phyloP scores from a whole-genome alignment of 352 stramenopile genomes.

The Phytophthora niederhauseri region DNA sequence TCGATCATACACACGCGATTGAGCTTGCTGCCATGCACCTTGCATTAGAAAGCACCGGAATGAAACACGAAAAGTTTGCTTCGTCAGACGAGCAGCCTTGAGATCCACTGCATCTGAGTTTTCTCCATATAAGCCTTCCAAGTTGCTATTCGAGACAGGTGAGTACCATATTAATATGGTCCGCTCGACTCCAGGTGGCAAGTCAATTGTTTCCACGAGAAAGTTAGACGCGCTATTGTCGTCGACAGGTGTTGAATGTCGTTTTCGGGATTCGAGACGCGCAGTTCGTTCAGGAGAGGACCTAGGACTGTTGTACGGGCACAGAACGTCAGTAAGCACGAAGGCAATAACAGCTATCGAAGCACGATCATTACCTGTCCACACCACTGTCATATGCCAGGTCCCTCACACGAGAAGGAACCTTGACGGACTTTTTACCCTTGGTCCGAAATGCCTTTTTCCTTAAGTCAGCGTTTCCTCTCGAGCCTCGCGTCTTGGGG shows the following conservation, averaged over 20 bases:
- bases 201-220: slow-evolving; percentile 86
- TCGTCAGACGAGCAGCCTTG: slow-evolving; percentile 82
- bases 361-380: slow-evolving; percentile 59
- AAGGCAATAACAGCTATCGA: not conserved
- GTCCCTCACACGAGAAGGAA: slow-evolving; percentile 61
- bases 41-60: slow-evolving; percentile 90
- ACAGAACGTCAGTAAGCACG: not conserved
- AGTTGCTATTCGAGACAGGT: slow-evolving; percentile 46
- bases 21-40: slow-evolving; percentile 85
- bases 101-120: slow-evolving; percentile 70
- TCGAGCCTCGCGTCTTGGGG: slow-evolving; percentile 52
- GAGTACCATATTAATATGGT: slow-evolving; percentile 92
- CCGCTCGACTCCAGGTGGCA: slow-evolving; percentile 84
- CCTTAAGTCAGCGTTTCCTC: slow-evolving; percentile 42
- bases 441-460: slow-evolving; percentile 63
- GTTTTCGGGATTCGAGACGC: slow-evolving; percentile 53
- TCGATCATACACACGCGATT: slow-evolving; percentile 86
- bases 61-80: slow-evolving; percentile 89
- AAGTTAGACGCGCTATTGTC: slow-evolving; percentile 85
- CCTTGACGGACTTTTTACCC: slow-evolving; percentile 52
- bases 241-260: slow-evolving; percentile 49
- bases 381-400: slow-evolving; percentile 76
- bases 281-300: slow-evolving; percentile 78
- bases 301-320: slow-evolving; percentile 53
- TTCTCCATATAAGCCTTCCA: slow-evolving; percentile 47